phyloP scores from a whole-genome alignment of 129 eudicot genomes.

The Oenanthe sinensis region DNA sequence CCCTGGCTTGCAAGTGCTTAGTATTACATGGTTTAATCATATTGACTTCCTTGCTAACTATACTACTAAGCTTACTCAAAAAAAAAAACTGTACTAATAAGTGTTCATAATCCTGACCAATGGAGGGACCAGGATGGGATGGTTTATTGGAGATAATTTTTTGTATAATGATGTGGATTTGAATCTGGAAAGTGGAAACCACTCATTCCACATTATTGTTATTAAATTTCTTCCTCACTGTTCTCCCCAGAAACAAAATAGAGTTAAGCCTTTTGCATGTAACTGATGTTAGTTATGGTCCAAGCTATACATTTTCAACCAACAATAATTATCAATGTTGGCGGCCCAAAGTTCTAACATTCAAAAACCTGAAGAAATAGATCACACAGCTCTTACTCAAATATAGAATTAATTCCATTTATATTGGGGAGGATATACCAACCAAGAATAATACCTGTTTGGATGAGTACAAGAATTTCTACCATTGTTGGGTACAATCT shows the following conservation, averaged over 20 bases:
- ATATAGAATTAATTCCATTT: no score
- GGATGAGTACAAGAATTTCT: neutral
- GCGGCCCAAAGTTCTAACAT: neutral
- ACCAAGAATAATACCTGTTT: neutral
- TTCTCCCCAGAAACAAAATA: neutral
- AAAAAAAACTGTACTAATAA: no score
- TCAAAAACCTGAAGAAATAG: neutral
- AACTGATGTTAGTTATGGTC: neutral
- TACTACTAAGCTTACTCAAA: no score
- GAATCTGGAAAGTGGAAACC: neutral
- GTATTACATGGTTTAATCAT: neutral
- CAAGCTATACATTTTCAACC: neutral
- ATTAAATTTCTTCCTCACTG: neutral
- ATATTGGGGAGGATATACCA: neutral
- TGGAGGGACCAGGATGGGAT: neutral
- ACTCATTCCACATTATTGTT: neutral
- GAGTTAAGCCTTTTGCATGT: neutral
- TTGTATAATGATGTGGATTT: neutral
- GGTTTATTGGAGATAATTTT: neutral
- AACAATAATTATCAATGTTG: neutral
- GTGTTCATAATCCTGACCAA: neutral
- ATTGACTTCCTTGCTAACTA: neutral
- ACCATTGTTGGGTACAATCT: neutral
- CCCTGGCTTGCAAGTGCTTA: neutral
- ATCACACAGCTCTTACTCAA: neutral